Evolutionary conservation across 2,329 filamentous ascomycete genomes (phyloP).

Genomic region (Xylogone sp.): DNA sequence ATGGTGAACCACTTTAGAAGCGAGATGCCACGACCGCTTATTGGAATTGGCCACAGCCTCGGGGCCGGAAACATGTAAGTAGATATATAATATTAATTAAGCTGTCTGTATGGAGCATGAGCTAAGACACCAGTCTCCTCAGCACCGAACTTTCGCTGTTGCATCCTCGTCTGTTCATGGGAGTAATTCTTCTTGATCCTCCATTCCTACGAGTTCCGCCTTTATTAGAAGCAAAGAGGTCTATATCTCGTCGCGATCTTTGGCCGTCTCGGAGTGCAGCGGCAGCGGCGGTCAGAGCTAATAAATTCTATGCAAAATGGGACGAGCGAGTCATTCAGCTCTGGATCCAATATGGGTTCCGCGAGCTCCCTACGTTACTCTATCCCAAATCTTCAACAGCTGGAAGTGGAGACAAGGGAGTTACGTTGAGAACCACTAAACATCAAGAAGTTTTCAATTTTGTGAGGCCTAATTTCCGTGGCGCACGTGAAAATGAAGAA

Average conservation of each 20-base stretch:
- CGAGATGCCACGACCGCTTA: slow-evolving; percentile 69
- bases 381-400: slow-evolving; percentile 37
- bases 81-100: too few relatives aligned
- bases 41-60: slow-evolving; percentile 85
- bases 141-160: slow-evolving; percentile 62
- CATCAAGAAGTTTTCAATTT: slow-evolving; percentile 82
- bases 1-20: slow-evolving; percentile 77
- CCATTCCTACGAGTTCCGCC: slow-evolving; percentile 52
- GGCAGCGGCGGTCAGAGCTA: slow-evolving; percentile 54
- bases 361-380: slow-evolving; percentile 62
- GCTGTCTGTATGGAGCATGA: too few relatives aligned
- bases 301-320: slow-evolving; percentile 71
- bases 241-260: slow-evolving; percentile 67
- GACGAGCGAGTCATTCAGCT: slow-evolving; percentile 71
- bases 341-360: slow-evolving; percentile 69
- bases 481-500: too few relatives aligned
- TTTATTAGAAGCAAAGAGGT: slow-evolving; percentile 36
- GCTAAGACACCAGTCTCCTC: too few relatives aligned
- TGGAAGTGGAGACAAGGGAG: slow-evolving; percentile 24
- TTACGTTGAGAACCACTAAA: slow-evolving; percentile 74
- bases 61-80: slow-evolving; percentile 67
- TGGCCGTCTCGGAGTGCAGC: slow-evolving; percentile 75
- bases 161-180: slow-evolving; percentile 73
- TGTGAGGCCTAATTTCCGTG: slow-evolving; percentile 49
- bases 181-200: slow-evolving; percentile 74